Evolutionary conservation across 371 early-diverging fungal species (phyloP), one percentile per base, ranked within the genome.

Genomic region (Choanephora cucurbitarum): DNA sequence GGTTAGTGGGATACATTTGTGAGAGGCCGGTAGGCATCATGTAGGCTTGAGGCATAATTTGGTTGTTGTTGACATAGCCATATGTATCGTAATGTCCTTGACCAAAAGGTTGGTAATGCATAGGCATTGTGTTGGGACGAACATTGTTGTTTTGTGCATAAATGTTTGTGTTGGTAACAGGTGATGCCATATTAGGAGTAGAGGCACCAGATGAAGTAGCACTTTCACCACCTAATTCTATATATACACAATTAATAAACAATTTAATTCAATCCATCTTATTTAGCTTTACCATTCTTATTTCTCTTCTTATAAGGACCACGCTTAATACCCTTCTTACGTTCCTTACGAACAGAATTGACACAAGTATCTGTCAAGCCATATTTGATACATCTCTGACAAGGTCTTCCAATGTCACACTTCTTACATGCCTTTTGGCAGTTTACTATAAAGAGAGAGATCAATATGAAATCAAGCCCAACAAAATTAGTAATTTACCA

Each of bases 321-420:
- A 44, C 71, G 66, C 28, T 83, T 83, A 14, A 83, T 67, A 0
- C 85, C 85, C 11, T 83, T 74, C 52, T 82, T 80, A 21, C 63
- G 57, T 19, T 57, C 49, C 61, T 85, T 83, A 28, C 84, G 64
- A 53, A 71, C 73, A 5, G 84, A 81, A 55, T 85, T 79, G 18
- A 72, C 68, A 52, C 84, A 85, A 1, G 75, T 69, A 22, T 77
- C 79, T 3, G 75, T 66, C 24, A 77, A 73, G 49, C 77, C 77
- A 19, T 77, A 53, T 23, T 82, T 76, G n/a, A 81, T 60, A 58
- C 84, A 85, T 13, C 86, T 60, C 58, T 78, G 62, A 52, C 86
- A 85, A 4, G 86, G 84, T n/a, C 84, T 70, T 15, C 70, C 69
- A 11, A 68, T 67, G 55, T 82, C 83, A 55, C 86, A 85, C 17